Evolutionary conservation across 352 stramenopile species (phyloP), one percentile per base, ranked within the genome.

Genomic region (Plasmopara muralis): DNA sequence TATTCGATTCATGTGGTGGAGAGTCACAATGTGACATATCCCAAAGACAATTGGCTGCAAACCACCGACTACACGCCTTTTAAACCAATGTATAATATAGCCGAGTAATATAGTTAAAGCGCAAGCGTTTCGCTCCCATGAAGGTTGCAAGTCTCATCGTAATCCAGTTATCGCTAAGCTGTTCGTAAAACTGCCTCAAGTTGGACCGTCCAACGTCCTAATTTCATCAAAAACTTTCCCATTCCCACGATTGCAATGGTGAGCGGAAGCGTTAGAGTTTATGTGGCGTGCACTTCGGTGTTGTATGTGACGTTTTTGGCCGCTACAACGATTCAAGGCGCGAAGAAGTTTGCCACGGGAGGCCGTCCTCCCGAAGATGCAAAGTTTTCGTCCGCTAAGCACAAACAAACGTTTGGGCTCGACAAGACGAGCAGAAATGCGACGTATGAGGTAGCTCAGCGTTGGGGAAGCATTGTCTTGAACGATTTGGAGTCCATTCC

Each of bases 1-100:
- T 98, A 98, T 78, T 92, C 96, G 57, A 79, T 98, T 37, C 95
- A 98, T 69, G 74, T 97, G 14, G 81, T 98, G 25, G 93, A 98
- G 69, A 96, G 89, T 34, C 66, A 87, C 25, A 66, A 84, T 14
- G 85, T 87, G 25, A 34, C 50, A 16, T 98, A 96, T 68, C 87
- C 87, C 3, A 59, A 62, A 10, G 77, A 86, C 42, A 98, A 98
- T 62, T 98, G 95, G 95, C 74, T 98, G 25, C 95, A 98, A 68
- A 95, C 89, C 54, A 83, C 85, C 14, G 72, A 68, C 8, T 74
- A 75, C 31, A 66, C 68, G 53, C 72, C 75, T 0, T 89, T 89
- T 51, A 68, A 75, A 48, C 61, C 73, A 25, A 77, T 89, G 59
- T 89, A 83, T 53, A 69, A 83, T 35, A 25, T 25, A 3, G 20